Evolutionary conservation across 2,329 filamentous ascomycete genomes (phyloP).

Genomic region (Helotiales sp.): DNA sequence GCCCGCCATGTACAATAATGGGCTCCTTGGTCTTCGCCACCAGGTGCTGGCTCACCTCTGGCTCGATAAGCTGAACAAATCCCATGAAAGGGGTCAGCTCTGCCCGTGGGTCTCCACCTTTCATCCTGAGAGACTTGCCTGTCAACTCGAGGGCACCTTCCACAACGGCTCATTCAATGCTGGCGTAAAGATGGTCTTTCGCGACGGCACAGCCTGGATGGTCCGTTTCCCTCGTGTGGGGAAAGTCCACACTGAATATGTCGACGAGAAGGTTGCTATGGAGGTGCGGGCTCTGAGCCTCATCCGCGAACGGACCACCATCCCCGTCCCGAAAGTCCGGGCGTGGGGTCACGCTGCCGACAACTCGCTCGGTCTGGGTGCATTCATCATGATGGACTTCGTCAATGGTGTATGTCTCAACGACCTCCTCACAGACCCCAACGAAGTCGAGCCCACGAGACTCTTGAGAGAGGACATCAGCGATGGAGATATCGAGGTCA

Average conservation of each 20-base stretch:
- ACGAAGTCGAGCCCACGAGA: background rate
- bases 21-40: background rate
- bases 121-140: slow-evolving; percentile 43
- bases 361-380: no score
- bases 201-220: slow-evolving; percentile 25
- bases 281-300: slow-evolving; percentile 21
- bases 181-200: slow-evolving; percentile 44
- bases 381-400: no score
- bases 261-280: slow-evolving; percentile 27
- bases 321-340: slow-evolving; percentile 15
- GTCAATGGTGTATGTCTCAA: no score
- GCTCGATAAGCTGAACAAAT: slow-evolving; percentile 10
- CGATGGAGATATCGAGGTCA: slow-evolving; percentile 20
- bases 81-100: background rate
- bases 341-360: background rate
- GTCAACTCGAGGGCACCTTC: slow-evolving; percentile 42
- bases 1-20: background rate
- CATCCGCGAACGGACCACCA: slow-evolving; percentile 10
- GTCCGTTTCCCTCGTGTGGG: slow-evolving; percentile 27
- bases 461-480: slow-evolving; percentile 21
- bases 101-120: slow-evolving; percentile 44
- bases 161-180: slow-evolving; percentile 44
- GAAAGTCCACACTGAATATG: slow-evolving; percentile 32
- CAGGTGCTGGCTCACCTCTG: background rate
- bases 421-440: no score